Percentiles rank a stretch among this genome's conserved stretches.
phyloP scores from a whole-genome alignment of 371 early-diverging fungal species.

The Saksenaea oblongispora region DNA sequence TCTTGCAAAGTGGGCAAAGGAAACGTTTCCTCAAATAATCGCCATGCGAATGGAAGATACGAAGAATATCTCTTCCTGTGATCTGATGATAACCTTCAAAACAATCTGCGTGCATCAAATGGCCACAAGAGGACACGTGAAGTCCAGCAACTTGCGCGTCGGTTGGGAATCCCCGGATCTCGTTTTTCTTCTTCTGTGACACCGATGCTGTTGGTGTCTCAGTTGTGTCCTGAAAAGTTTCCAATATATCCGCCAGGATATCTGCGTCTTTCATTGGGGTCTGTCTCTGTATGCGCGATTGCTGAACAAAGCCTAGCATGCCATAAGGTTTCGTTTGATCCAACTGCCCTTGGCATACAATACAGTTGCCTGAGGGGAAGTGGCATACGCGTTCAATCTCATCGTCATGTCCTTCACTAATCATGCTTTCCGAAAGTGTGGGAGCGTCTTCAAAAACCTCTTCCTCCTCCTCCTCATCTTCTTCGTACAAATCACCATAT shows the following conservation, averaged over 20 bases:
- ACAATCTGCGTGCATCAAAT: conserved; percentile 93
- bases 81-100: conserved; percentile 81
- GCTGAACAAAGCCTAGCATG: conserved; percentile 82
- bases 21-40: conserved; percentile 59
- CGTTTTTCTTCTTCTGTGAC: conserved; percentile 9
- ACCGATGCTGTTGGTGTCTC: conserved; percentile 13
- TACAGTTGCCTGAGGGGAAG: conserved; percentile 85
- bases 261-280: conserved; percentile 63
- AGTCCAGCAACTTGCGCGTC: conserved; percentile 57
- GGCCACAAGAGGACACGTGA: conserved; percentile 89
- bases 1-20: conserved; percentile 95
- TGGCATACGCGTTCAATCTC: conserved; percentile 60
- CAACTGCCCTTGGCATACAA: conserved; percentile 93
- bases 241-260: conserved; percentile 56
- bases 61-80: conserved; percentile 44
- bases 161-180: conserved; percentile 53
- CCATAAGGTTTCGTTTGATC: conserved; percentile 75
- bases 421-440: conserved; percentile 9
- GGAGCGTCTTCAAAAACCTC: not conserved
- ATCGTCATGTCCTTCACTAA: conserved; percentile 14
- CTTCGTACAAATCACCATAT: conserved; percentile 64
- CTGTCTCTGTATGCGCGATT: conserved; percentile 66
- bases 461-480: conserved; percentile 47
- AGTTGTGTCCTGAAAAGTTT: conserved; percentile 38
- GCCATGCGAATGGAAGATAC: conserved; percentile 4